A percentile compares a stretch with the other conserved stretches of the same genome.
Evolutionary conservation across 148 eudicot species (phyloP).

Genomic region (Chenopodium suecicum): DNA sequence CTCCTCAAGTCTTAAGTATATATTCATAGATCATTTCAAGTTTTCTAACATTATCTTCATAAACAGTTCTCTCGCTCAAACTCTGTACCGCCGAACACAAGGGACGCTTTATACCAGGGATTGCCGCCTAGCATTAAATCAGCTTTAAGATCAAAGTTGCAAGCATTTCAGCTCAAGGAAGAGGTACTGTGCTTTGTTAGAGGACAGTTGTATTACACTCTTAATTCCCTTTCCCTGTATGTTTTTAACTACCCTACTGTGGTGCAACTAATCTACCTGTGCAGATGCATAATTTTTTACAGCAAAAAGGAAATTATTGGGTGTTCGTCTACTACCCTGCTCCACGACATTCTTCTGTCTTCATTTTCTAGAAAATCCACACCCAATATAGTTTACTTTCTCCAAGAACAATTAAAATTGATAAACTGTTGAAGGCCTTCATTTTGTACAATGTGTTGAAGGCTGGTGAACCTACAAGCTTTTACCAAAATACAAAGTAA

Average conservation of each 20-base stretch:
- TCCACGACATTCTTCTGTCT: background rate
- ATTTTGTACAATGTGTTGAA: background rate
- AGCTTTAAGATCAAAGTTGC: conserved; percentile 74
- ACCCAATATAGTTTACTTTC: background rate
- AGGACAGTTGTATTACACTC: background rate
- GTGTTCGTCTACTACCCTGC: background rate
- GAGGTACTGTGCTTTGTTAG: conserved; percentile 48
- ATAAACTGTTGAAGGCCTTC: background rate
- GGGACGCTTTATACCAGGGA: conserved; percentile 94
- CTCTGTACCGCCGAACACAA: conserved; percentile 85
- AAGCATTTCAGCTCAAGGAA: conserved; percentile 62
- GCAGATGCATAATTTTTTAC: background rate
- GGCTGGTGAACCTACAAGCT: background rate
- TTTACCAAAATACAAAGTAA: background rate
- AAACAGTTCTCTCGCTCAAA: conserved; percentile 83
- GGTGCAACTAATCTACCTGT: background rate
- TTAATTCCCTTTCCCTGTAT: background rate
- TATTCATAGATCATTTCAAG: background rate
- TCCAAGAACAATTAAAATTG: too few relatives aligned
- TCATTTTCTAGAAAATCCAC: background rate
- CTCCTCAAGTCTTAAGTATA: background rate
- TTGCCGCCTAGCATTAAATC: conserved; percentile 79
- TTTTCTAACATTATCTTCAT: background rate
- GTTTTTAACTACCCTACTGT: background rate
- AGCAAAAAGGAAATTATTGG: background rate